Evolutionary conservation across 2,329 filamentous ascomycete genomes (phyloP).

Genomic region (Botryotinia globosa): DNA sequence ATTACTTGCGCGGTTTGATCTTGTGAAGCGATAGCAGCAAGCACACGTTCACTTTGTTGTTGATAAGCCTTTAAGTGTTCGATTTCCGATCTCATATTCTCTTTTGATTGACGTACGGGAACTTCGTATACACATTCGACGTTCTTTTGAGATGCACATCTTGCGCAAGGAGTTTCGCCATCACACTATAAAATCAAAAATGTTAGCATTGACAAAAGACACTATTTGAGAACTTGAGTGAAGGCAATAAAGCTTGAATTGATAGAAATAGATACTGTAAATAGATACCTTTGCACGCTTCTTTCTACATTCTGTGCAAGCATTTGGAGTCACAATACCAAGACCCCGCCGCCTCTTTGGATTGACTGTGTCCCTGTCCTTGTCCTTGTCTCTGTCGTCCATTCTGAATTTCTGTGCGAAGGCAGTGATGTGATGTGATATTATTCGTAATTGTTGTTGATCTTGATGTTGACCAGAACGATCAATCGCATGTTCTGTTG

Average conservation of each 20-base stretch:
- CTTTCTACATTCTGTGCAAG: conserved; percentile 38
- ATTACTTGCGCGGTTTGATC: conserved; percentile 48
- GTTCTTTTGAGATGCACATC: conserved; percentile 53
- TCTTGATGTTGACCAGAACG: neutral
- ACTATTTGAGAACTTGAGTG: neutral
- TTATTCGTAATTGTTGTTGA: neutral
- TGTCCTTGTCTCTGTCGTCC: conserved; percentile 15
- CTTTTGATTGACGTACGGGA: conserved; percentile 62
- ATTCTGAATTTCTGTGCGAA: neutral
- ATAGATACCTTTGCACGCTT: conserved; percentile 36
- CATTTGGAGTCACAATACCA: conserved; percentile 36
- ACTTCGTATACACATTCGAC: conserved; percentile 60
- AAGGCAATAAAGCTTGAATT: neutral
- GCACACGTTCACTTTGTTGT: conserved; percentile 53
- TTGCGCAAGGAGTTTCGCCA: conserved; percentile 48
- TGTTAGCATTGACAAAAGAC: neutral
- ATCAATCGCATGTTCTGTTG: conserved; percentile 7
- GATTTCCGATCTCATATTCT: conserved; percentile 58
- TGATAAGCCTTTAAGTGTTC: conserved; percentile 55
- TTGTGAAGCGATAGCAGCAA: conserved; percentile 48
- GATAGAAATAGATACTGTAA: neutral
- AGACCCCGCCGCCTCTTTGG: conserved; percentile 34
- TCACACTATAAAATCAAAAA: conserved; percentile 49
- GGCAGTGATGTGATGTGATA: neutral
- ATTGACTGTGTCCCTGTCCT: conserved; percentile 23